Evolutionary conservation across 2,329 filamentous ascomycete genomes (phyloP).

Genomic region (Trichophyton benhamiae): DNA sequence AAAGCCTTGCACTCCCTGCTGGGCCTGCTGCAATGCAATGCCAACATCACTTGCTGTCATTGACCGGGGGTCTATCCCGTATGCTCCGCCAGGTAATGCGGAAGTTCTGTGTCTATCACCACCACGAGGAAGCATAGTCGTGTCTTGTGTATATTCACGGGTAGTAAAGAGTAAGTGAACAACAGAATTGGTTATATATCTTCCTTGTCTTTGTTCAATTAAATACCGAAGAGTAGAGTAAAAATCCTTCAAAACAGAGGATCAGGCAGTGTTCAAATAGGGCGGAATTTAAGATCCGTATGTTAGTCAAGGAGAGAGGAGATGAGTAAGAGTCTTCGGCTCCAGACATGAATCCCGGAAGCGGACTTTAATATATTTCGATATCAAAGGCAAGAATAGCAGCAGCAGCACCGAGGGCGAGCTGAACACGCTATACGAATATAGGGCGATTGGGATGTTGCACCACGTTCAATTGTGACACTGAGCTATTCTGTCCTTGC

Average conservation of each 20-base stretch:
- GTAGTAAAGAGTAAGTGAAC: not conserved
- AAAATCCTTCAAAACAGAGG: not conserved
- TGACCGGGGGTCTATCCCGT: constrained; percentile 13
- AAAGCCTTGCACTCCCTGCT: constrained; percentile 12
- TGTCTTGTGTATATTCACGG: not conserved
- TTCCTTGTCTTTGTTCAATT: not conserved
- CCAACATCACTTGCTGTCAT: constrained; percentile 15
- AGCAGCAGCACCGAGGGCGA: not conserved
- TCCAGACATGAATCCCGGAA: not conserved
- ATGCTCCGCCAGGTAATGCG: constrained; percentile 11
- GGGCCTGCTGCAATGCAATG: constrained; percentile 14
- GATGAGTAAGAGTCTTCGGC: not conserved
- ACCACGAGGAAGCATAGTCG: constrained; percentile 7
- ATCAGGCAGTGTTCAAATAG: not conserved
- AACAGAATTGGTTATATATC: no score
- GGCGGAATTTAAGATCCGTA: not conserved
- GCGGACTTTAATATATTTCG: not conserved
- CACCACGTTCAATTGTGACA: not conserved
- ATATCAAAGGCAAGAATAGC: not conserved
- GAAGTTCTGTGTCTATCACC: constrained; percentile 12
- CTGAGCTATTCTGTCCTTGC: not conserved
- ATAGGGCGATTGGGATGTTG: not conserved
- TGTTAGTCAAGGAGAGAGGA: not conserved
- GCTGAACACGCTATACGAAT: not conserved
- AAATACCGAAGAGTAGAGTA: not conserved